Evolutionary conservation across 2,329 filamentous ascomycete species (phyloP).

Genomic region (Xylaria digitata): DNA sequence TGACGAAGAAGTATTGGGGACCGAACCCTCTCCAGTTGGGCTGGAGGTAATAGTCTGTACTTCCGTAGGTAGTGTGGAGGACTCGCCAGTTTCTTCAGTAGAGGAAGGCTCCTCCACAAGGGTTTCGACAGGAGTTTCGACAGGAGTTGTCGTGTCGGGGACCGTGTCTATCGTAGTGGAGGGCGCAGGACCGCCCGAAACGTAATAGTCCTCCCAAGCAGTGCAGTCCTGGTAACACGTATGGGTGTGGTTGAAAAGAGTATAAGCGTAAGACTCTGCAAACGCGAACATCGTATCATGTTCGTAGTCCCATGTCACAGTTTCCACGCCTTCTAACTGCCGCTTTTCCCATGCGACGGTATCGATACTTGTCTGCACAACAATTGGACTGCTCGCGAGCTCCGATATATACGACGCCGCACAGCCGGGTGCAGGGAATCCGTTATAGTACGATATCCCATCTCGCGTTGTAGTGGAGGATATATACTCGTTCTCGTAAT

Average conservation of each 20-base stretch:
- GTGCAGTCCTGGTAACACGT: conserved; percentile 31
- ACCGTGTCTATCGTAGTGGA: conserved; percentile 10
- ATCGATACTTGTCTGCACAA: conserved; percentile 29
- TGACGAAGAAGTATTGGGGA: background rate
- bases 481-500: background rate
- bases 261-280: conserved; percentile 17
- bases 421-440: conserved; percentile 31
- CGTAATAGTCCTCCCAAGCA: conserved; percentile 30
- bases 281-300: conserved; percentile 31
- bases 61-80: background rate
- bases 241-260: conserved; percentile 33
- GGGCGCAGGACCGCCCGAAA: conserved; percentile 23
- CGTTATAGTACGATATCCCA: conserved; percentile 18
- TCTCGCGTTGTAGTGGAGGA: conserved; percentile 26
- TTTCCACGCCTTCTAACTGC: conserved; percentile 5
- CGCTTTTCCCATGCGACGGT: conserved; percentile 31
- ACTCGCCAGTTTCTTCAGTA: background rate
- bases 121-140: conserved; percentile 10
- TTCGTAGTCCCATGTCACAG: conserved; percentile 32
- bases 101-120: conserved; percentile 11
- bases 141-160: conserved; percentile 19
- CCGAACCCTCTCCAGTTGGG: background rate
- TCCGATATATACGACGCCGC: conserved; percentile 25
- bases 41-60: background rate
- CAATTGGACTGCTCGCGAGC: conserved; percentile 26